These are phyloP conservation scores for Aspergillus floridensis DNA, from an alignment of 2,329 filamentous ascomycete species.

Conservation along the genomic window DNA sequence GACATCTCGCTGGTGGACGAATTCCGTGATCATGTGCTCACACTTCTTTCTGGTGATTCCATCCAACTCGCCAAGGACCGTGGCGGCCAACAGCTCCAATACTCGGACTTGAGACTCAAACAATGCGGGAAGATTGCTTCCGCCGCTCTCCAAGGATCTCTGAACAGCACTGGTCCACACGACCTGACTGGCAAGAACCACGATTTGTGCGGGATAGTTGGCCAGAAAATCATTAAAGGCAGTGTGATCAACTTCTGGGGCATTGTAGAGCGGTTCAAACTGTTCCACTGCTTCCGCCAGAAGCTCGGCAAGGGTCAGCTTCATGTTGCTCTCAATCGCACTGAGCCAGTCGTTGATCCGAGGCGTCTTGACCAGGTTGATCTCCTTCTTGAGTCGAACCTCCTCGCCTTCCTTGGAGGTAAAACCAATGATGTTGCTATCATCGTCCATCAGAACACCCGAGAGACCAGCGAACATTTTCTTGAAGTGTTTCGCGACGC, in stretches of 20 bases:
- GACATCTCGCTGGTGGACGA: conserved; percentile 92
- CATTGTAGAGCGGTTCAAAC: conserved; percentile 75
- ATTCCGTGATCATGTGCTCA: conserved; percentile 97
- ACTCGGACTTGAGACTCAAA: conserved; percentile 82
- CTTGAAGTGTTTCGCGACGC: conserved; percentile 97
- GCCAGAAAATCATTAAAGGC: conserved; percentile 78
- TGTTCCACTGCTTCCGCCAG: conserved; percentile 80
- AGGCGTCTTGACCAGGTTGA: conserved; percentile 88
- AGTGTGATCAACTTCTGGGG: conserved; percentile 65
- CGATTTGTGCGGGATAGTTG: conserved; percentile 86
- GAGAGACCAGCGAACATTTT: conserved; percentile 99
- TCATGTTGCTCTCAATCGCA: conserved; percentile 89
- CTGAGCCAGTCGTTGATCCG: conserved; percentile 99
- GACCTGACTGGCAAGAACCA: conserved; percentile 88
- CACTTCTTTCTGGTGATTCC: conserved; percentile 90
- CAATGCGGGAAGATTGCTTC: conserved; percentile 65
- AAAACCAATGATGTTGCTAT: conserved; percentile 84
- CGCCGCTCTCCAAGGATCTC: conserved; percentile 68
- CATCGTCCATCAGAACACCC: conserved; percentile 86
- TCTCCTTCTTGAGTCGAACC: conserved; percentile 82
- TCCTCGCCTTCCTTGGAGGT: conserved; percentile 93
- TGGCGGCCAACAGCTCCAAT: conserved; percentile 79
- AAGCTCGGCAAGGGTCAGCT: conserved; percentile 84
- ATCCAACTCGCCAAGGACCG: conserved; percentile 85
- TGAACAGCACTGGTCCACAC: conserved; percentile 92